Percentiles rank a stretch among this genome's conserved stretches.
phyloP scores from a whole-genome alignment of 2,329 filamentous ascomycete species.

The Moelleriella libera region DNA sequence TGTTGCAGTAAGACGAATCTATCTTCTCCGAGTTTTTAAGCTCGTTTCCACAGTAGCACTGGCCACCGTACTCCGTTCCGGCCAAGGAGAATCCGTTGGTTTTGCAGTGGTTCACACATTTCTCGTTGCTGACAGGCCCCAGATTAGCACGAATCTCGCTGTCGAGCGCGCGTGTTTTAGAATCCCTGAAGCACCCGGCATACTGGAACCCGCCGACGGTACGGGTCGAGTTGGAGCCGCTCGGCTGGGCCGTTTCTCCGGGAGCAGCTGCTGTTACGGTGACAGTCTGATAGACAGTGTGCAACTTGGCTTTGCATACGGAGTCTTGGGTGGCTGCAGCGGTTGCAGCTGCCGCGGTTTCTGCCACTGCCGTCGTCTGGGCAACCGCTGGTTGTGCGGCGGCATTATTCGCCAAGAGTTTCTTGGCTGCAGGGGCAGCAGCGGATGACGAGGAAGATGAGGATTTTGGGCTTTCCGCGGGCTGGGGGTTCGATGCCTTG shows the following conservation, averaged over 20 bases:
- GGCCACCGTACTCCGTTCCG: slow-evolving; percentile 34
- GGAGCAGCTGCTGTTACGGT: slow-evolving; percentile 21
- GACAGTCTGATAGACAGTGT: slow-evolving; percentile 30
- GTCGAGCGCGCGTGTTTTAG: slow-evolving; percentile 20
- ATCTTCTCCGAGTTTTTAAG: slow-evolving; percentile 22
- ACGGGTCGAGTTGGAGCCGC: slow-evolving; percentile 6
- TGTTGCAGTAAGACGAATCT: slow-evolving; percentile 24
- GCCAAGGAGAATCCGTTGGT: slow-evolving; percentile 26
- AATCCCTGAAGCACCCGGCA: slow-evolving; percentile 29
- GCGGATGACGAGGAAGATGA: too few species aligned
- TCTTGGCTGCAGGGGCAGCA: too few species aligned
- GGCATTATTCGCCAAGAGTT: too few species aligned
- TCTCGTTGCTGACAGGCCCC: slow-evolving; percentile 26
- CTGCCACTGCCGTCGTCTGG: too few species aligned
- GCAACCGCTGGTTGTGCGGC: too few species aligned
- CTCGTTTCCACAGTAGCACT: slow-evolving; percentile 37
- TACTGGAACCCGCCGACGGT: slow-evolving; percentile 19
- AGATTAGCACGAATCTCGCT: slow-evolving; percentile 24
- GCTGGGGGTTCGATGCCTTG: too few species aligned
- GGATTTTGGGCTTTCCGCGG: too few species aligned
- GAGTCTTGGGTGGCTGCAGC: not conserved
- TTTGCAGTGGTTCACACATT: slow-evolving; percentile 35
- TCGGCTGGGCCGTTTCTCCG: slow-evolving; percentile 4
- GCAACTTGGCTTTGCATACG: not conserved
- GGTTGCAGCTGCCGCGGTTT: not conserved